Evolutionary conservation across 2,329 filamentous ascomycete genomes (phyloP), one percentile per base, ranked within the genome.

Genomic region (Trichoderma oligosporum): DNA sequence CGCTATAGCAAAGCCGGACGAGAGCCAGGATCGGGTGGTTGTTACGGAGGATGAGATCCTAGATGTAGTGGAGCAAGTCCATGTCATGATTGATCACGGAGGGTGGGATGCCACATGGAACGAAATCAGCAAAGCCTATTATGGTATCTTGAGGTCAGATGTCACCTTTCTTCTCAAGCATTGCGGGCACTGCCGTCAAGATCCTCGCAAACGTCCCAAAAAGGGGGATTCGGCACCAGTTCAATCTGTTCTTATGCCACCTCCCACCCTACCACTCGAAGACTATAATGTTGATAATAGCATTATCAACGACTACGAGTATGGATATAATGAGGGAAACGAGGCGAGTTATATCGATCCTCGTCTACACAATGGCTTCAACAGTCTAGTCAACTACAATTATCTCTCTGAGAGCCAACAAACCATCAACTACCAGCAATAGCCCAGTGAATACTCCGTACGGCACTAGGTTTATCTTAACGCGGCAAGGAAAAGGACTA

Each of bases 41-140:
- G n/a, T 60, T 16, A 55, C 54, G 8, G 58, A 57, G n/a, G 60
- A 56, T 12, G 36, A 41, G 31, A 61, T 60, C 14, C 16, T 60
- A n/a, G 20, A 47, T 12, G 35, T 47, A 27, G 56, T 61, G 39
- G 59, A 53, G 41, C 6, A 20, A 1, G 56, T 60, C 5, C 60
- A 60, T 47, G 44, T 39, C n/a, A 14, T 7, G 7, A 58, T 56
- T 31, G 51, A 41, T 25, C 60, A 61, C 31, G 51, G 51, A 11
- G 60, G 60, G 16, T 61, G 60, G 60, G 60, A 61, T 57, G 58
- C 58, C 11, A 60, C 60, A 4, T 61, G 60, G 60, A 44, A 48
- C 7, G 42, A 52, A 8, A 47, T 61, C 41, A 61, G 44, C 46
- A 22, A 29, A 3, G 12, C 29, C 11, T 61, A 61, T 24, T 57